Evolutionary conservation across 805 yeast species (phyloP), one percentile per base, ranked within the genome.

Genomic region (Myxozyma monticola): DNA sequence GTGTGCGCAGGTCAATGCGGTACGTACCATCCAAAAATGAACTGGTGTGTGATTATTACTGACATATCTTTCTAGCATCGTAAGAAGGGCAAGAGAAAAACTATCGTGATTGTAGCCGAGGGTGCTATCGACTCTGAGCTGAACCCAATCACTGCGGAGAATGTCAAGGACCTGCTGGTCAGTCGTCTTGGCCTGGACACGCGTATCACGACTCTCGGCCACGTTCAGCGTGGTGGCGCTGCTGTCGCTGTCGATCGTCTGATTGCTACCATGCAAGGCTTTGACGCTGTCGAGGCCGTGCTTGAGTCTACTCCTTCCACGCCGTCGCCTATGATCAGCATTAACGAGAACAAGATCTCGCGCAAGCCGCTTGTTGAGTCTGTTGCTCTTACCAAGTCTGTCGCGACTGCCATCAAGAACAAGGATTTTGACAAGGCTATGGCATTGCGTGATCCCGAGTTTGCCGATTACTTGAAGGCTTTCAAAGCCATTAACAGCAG

Each of bases 191-290:
- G 96, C 10, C 77, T 93, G 48, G 99, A 93, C 68, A 91, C 98
- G 4, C 82, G 98, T 68, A 84, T 91, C 62, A 93, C 99, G 36
- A 88, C 95, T 10, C 76, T 93, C 62, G 99, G 99, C 48, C 99
- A 93, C 68, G 97, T 93, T 47, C 99, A 93, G 76, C 81, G 99
- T 72, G 99, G 99, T 73, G 99, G 99, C 70, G 80, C 96, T 39
- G 97, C 99, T 21, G 96, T 90, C 48, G 97, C 98, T 1, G 88
- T 78, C 62, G 99, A 93, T 69, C 80, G 99, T 66, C 70, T 85
- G 65, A 71, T 93, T 62, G 96, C 97, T 34, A 91, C 99, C 15
- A 69, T 91, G 60, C 99, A 93, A 74, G 99, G 98, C 70, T 96
- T 91, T 36, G 98, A 89, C 63, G 98, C 99, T 7, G 95, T 93